A percentile compares a stretch with the other conserved stretches of the same genome.
Evolutionary conservation across 371 early-diverging fungal species (phyloP).

Genomic region (Mycotypha africana): DNA sequence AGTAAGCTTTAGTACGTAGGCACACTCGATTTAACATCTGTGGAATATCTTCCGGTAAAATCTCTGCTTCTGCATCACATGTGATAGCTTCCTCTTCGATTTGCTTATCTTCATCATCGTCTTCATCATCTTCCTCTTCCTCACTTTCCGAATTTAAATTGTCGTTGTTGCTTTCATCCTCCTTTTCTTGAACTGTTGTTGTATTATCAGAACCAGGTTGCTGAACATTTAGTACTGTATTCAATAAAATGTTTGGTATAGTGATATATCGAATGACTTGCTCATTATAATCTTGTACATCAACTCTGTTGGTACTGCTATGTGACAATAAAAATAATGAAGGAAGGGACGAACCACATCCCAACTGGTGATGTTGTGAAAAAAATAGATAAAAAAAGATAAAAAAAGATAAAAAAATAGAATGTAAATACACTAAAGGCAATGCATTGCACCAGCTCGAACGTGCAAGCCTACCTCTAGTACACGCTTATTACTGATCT

Average conservation of each 20-base stretch:
- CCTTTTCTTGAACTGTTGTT: slow-evolving; percentile 18
- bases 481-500: slow-evolving; percentile 48
- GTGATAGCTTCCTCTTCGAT: slow-evolving; percentile 38
- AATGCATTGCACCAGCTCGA: too few relatives aligned
- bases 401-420: too few relatives aligned
- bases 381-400: too few relatives aligned
- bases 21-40: slow-evolving; percentile 34
- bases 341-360: slow-evolving; percentile 90
- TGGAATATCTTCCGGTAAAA: slow-evolving; percentile 30
- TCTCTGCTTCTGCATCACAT: slow-evolving; percentile 49
- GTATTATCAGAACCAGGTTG: slow-evolving; percentile 7
- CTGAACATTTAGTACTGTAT: slow-evolving; percentile 49
- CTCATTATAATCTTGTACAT: slow-evolving; percentile 90
- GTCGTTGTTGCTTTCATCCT: slow-evolving; percentile 15
- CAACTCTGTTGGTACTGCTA: slow-evolving; percentile 52
- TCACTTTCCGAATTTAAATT: slow-evolving; percentile 13
- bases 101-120: slow-evolving; percentile 46
- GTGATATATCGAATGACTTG: slow-evolving; percentile 85
- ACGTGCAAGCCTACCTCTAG: too few relatives aligned
- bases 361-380: slow-evolving; percentile 73
- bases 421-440: too few relatives aligned
- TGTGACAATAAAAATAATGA: slow-evolving; percentile 66
- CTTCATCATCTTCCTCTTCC: slow-evolving; percentile 50
- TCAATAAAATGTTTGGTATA: slow-evolving; percentile 84
- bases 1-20: slow-evolving; percentile 51